phyloP scores from a whole-genome alignment of 2,329 filamentous ascomycete genomes.

The Cladosporium sphaerospermum region DNA sequence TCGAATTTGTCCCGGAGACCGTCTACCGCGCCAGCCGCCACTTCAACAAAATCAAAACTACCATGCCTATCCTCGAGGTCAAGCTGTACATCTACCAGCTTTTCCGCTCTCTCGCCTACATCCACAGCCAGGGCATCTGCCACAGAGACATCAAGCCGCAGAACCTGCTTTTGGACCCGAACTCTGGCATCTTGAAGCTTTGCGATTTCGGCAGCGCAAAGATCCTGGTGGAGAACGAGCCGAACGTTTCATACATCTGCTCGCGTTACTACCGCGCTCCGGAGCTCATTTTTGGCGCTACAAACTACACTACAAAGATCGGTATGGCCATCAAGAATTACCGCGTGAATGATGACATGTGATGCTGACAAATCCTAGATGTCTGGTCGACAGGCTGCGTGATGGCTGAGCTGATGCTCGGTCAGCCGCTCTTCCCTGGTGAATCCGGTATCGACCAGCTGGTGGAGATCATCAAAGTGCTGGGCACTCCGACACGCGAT shows the following conservation, averaged over 20 bases:
- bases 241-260: conserved; percentile 99
- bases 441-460: conserved; percentile 98
- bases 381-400: conserved; percentile 99
- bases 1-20: conserved; percentile 97
- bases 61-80: conserved; percentile 97
- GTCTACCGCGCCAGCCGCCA: conserved; percentile 97
- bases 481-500: conserved; percentile 92
- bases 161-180: conserved; percentile 88
- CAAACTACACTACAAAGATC: conserved; percentile 99
- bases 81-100: conserved; percentile 99
- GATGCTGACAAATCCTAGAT: conserved; percentile 51
- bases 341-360: not conserved
- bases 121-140: conserved; percentile 98
- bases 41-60: conserved; percentile 99
- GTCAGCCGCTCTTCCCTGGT: conserved; percentile 93
- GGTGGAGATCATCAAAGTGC: conserved; percentile 98
- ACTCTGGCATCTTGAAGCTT: conserved; percentile 86
- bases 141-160: conserved; percentile 99
- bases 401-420: conserved; percentile 98
- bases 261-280: conserved; percentile 97
- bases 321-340: conserved; percentile 56
- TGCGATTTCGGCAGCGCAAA: conserved; percentile 99
- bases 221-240: conserved; percentile 97
- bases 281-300: conserved; percentile 96
- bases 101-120: conserved; percentile 96